Evolutionary conservation across 768 basidiomycete species (phyloP).

Genomic region (Sarcodon aspratus): DNA sequence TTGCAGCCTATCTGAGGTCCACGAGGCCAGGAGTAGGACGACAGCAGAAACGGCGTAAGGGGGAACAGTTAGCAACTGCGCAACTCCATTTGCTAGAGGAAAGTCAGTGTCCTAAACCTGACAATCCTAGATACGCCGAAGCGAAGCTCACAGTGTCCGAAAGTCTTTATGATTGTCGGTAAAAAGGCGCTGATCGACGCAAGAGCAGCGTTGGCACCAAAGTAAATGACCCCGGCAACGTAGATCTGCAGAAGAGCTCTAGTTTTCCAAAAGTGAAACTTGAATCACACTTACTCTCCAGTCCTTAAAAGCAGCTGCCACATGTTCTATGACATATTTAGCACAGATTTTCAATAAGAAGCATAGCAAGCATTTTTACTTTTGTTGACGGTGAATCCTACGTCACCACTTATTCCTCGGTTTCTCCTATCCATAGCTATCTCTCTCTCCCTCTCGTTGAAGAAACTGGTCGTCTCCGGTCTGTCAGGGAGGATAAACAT

Average conservation of each 20-base stretch:
- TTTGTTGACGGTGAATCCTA: conserved; percentile 52
- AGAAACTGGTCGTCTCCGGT: conserved; percentile 55
- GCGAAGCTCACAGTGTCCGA: conserved; percentile 51
- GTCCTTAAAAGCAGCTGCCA: conserved; percentile 51
- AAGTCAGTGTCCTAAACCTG: neutral
- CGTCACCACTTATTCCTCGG: conserved; percentile 53
- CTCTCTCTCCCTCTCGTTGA: conserved; percentile 39
- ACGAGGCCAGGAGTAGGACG: conserved; percentile 48
- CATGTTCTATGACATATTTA: conserved; percentile 33
- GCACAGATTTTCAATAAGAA: neutral
- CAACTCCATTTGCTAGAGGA: conserved; percentile 42
- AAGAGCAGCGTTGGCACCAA: conserved; percentile 65
- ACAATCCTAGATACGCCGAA: neutral
- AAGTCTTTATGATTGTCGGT: conserved; percentile 68
- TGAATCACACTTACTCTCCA: conserved; percentile 31
- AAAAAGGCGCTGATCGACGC: conserved; percentile 78
- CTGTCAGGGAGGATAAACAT: conserved; percentile 52
- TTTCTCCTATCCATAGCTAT: conserved; percentile 61
- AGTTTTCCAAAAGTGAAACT: neutral
- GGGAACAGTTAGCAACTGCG: conserved; percentile 71
- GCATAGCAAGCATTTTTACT: conserved; percentile 20
- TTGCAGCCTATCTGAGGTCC: conserved; percentile 55
- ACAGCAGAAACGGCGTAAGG: conserved; percentile 67
- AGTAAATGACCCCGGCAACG: conserved; percentile 61
- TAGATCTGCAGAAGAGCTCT: conserved; percentile 32